Base-by-base conservation (phyloP, 345 rosid species). In the Gossypium anomalum region DNA sequence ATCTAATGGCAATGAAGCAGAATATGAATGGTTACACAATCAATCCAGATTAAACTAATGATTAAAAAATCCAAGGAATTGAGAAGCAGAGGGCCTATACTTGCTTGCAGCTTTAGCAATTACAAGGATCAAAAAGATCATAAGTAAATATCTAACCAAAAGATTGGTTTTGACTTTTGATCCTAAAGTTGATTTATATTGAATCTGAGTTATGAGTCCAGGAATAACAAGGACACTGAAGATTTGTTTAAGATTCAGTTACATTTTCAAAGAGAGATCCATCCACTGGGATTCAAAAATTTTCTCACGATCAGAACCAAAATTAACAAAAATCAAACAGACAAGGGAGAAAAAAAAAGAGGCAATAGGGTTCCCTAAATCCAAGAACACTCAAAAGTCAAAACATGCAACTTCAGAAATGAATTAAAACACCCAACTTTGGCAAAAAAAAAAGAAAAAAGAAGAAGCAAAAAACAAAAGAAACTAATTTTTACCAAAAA, bases 101-200 rank as follows among this genome's bases (percentile, higher is more conserved):
- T 49, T 9, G 23, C 59, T 52, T 69, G 56, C 66, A 74, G 43
- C 53, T 68, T 45, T 6, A 55, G 49, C 55, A 71, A 71, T 13
- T 51, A 71, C 56, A 47, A 38, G 29, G 20, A 71, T 71, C 52
- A 56, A 13, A 29, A 56, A 6, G 20, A 71, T 4, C 56, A n/a
- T 34, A 9, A 7, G 13, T n/a, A 17, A 29, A 71, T 64, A 71
- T 71, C 49, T 57, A 56, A 71, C 29, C 51, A 53, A 56, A 51
- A 51, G 17, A 51, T 4, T 16, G 25, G 4, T 29, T 17, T 8
- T 23, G 2, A 11, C 16, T 29, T 17, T 8, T 23, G 2, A 11
- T 25, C 51, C 44, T 51, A 8, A 29, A 4, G 34, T 19, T 67
- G 47, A 11, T n/a, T 53, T 53, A 10, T 52, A 3, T n/a, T 29